Base-by-base conservation (phyloP, 2,329 filamentous ascomycete species). In the Pseudogymnoascus sp. region DNA sequence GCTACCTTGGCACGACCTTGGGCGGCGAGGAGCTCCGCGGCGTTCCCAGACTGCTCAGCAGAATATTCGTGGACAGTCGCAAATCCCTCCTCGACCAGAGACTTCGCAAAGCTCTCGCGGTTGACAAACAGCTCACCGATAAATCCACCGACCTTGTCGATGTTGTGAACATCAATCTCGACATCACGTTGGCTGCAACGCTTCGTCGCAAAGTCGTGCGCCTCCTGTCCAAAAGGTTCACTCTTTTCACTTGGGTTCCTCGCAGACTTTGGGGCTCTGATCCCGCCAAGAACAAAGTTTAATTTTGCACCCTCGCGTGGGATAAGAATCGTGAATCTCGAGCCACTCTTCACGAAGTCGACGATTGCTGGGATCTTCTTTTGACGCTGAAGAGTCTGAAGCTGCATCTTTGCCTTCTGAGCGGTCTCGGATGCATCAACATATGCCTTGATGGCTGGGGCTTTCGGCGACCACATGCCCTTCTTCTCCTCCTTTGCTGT, bases 281-380 rank as follows among this genome's bases (percentile, higher is more conserved):
- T 94, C 55, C 94, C 92, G 59, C 89, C 92, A 55, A 99, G 83
- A 3, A 99, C 92, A 71, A 99, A 86, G 1, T 92, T 99, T 62
- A 99, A 79, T 78, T 96, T 97, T 70, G 92, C 86, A 68, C 90
- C 91, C 71, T 99, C 94, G 34, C 92, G 87, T 52, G 94, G 92
- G 56, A 99, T 84, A 8, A 99, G 78, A 34, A 99, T 80, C 23
- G 90, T 95, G 74, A 97, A 99, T 66, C 94, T 84, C 38, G 92
- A 95, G 28, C 89, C 94, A n/a, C 91, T 89, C 76, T 97, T 96
- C 78, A 95, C 94, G 73, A 95, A 99, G 73, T 99, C 94, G 39
- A 99, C 91, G 66, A 99, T 81, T 9, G 89, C 94, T 6, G 94
- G 91, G 3, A 97, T 86, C 74, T 89, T 92, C 79, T 90, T 92